A percentile compares a stretch with the other conserved stretches of the same genome.
Evolutionary conservation across 2,329 filamentous ascomycete species (phyloP).

Genomic region (Fusarium odoratissimum): DNA sequence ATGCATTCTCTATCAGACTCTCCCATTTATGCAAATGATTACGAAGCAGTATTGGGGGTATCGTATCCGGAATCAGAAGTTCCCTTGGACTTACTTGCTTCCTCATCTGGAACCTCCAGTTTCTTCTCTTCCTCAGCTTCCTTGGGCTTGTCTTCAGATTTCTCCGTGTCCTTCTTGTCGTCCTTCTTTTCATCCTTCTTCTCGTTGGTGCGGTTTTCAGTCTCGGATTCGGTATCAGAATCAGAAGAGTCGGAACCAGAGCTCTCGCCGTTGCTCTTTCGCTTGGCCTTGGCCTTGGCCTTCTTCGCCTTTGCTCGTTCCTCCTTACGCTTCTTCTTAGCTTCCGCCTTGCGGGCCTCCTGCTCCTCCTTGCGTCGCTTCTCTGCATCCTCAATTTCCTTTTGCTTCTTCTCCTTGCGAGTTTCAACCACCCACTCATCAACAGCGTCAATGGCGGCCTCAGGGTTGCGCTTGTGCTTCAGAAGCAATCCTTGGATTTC

Average conservation of each 20-base stretch:
- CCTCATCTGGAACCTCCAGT: slow-evolving; percentile 13
- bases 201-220: slow-evolving; percentile 35
- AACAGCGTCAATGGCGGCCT: slow-evolving; percentile 59
- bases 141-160: slow-evolving; percentile 14
- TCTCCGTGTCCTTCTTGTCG: slow-evolving; percentile 29
- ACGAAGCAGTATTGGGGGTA: slow-evolving; percentile 41
- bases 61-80: slow-evolving; percentile 52
- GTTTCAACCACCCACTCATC: slow-evolving; percentile 63
- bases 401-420: slow-evolving; percentile 61
- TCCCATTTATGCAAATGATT: slow-evolving; percentile 4
- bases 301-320: slow-evolving; percentile 42
- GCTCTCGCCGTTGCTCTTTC: slow-evolving; percentile 32
- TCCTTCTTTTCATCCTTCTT: slow-evolving; percentile 36
- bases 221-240: slow-evolving; percentile 41
- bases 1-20: slow-evolving; percentile 2
- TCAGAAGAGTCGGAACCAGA: slow-evolving; percentile 40
- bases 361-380: slow-evolving; percentile 53
- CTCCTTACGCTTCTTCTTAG: slow-evolving; percentile 45
- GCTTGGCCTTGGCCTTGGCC: slow-evolving; percentile 43
- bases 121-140: slow-evolving; percentile 15
- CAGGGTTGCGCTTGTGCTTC: slow-evolving; percentile 64
- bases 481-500: slow-evolving; percentile 71
- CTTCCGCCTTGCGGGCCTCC: slow-evolving; percentile 47
- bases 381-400: slow-evolving; percentile 56
- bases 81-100: slow-evolving; percentile 42